Percentiles rank a stretch among this genome's conserved stretches.
phyloP scores from a whole-genome alignment of 108 stramenopile species.

The Epipyxis sp. region DNA sequence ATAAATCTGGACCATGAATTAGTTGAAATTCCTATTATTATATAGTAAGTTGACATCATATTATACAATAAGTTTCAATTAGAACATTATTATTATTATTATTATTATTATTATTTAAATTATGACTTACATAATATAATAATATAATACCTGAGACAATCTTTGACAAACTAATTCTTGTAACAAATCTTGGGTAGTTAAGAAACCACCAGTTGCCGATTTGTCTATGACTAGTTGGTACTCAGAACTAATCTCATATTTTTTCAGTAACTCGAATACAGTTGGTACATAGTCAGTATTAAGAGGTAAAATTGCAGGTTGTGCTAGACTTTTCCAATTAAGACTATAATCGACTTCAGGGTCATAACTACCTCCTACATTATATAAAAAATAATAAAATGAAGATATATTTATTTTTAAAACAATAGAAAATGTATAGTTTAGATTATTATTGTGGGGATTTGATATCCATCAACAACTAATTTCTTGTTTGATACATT shows the following conservation, averaged over 20 bases:
- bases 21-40: constrained; percentile 38
- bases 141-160: constrained; percentile 64
- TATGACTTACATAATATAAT: constrained; percentile 74
- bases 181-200: constrained; percentile 71
- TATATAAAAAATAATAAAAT: too few relatives aligned
- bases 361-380: background rate
- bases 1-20: constrained; percentile 49
- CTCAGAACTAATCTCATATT: constrained; percentile 52
- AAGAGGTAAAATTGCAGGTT: constrained; percentile 90
- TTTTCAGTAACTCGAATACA: constrained; percentile 62
- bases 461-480: too few relatives aligned
- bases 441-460: too few relatives aligned
- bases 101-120: too few relatives aligned
- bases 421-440: too few relatives aligned
- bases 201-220: constrained; percentile 61
- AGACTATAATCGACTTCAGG: constrained; percentile 54
- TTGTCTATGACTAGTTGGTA: constrained; percentile 66
- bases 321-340: constrained; percentile 89
- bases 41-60: background rate
- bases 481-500: too few relatives aligned
- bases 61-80: background rate
- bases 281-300: constrained; percentile 91
- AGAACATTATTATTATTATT: constrained; percentile 34
- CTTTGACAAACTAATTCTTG: constrained; percentile 82
- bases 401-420: too few relatives aligned